Evolutionary conservation across 305 asterid genomes (phyloP).

Genomic region (Euphrasia arctica): DNA sequence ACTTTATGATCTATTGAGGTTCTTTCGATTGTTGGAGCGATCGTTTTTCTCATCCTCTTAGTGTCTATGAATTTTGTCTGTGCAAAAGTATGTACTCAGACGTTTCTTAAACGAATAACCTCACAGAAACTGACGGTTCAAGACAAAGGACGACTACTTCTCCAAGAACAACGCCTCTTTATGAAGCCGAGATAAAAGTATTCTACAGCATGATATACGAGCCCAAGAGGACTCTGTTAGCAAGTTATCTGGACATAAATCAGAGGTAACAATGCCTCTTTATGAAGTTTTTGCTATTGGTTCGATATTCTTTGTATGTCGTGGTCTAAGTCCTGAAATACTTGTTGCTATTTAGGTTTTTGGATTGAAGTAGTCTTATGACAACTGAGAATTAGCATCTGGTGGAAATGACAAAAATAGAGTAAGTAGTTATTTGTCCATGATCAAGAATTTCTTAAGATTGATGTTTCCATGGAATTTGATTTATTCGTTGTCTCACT

Average conservation of each 20-base stretch:
- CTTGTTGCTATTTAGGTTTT: constrained; percentile 61
- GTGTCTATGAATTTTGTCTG: neutral
- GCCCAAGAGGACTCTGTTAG: constrained; percentile 70
- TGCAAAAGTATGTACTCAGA: neutral
- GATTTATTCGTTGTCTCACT: no score
- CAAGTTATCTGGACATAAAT: constrained; percentile 88
- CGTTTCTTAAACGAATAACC: constrained; percentile 3
- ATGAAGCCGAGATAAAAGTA: constrained; percentile 87
- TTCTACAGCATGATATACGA: constrained; percentile 85
- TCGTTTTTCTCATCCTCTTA: no score
- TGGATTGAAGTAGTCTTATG: constrained; percentile 97
- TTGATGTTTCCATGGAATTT: neutral
- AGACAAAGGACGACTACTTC: constrained; percentile 75
- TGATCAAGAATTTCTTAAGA: constrained; percentile 1
- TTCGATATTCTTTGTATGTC: neutral
- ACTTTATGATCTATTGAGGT: no score
- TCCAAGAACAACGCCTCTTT: constrained; percentile 59
- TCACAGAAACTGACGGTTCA: constrained; percentile 49
- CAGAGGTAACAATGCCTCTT: constrained; percentile 55
- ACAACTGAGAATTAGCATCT: constrained; percentile 90
- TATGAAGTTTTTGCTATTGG: neutral
- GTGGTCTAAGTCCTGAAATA: constrained; percentile 4
- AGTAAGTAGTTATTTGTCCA: constrained; percentile 43
- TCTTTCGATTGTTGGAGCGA: no score
- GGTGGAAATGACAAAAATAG: constrained; percentile 87